Evolutionary conservation across 768 basidiomycete species (phyloP), one percentile per base, ranked within the genome.

Genomic region (Tremella yokohamensis): DNA sequence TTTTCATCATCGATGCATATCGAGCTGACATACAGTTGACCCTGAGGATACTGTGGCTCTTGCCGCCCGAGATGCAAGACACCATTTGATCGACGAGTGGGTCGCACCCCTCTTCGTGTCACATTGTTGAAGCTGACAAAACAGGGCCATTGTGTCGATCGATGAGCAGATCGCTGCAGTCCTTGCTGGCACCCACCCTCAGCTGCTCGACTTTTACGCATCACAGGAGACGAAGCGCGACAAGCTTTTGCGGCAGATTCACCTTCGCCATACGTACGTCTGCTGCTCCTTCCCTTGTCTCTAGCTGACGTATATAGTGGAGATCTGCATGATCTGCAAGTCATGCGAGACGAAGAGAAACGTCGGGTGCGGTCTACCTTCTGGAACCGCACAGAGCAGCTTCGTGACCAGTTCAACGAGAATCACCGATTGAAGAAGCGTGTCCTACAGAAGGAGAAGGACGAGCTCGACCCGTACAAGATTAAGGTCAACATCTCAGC

Each of bases 51-150:
- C 54, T 4, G 53, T 65, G 4, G 70, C 68, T 2, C 65, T 69
- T 4, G 70, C 68, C 8, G 44, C 55, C 20, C 70, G 66, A 44
- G 55, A 52, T 39, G 68, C 63, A 47, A 56, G 62, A 37, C 68
- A 69, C 44, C 38, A 29, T 13, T 40, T 68, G 65, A 72, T 72
- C n/a, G 64, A 72, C 55, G 60, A 66, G 70, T 72, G 44, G 34
- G 70, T 63, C 1, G 19, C 1, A 15, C 7, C 20, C 12, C 40
- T 25, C 34, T 38, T 19, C 26, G 9, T 25, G 22, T 29, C 25
- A 26, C 1, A 9, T 13, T 39, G 49, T 38, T 8, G 12, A 3
- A 19, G 37, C 52, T 52, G 20, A 57, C 37, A 2, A 45, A 7
- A 20, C 48, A 72, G 70, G 49, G 68, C 70, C 1, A 56, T 72